Conservation (phyloP, 2,329 filamentous ascomycete genomes). For the Colletotrichum sp. region DNA sequence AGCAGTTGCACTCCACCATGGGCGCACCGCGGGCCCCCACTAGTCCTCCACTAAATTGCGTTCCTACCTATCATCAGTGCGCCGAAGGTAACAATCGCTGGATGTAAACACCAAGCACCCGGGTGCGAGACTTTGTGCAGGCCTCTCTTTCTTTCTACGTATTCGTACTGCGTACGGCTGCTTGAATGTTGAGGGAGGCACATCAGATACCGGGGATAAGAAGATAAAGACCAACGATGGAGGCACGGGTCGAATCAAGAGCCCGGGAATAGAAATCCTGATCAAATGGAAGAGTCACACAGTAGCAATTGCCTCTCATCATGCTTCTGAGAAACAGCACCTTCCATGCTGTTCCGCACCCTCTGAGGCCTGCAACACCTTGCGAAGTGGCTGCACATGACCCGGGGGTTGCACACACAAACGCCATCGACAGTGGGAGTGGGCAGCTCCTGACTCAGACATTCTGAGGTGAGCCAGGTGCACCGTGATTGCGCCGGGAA, state of each 20-base stretch:
- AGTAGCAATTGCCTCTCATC: background rate
- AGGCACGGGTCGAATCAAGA: background rate
- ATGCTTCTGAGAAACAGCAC: background rate
- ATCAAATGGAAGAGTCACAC: background rate
- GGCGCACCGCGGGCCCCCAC: background rate
- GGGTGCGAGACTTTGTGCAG: background rate
- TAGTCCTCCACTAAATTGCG: constrained; percentile 9
- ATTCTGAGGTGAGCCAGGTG: background rate
- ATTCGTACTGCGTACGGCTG: background rate
- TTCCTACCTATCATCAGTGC: constrained; percentile 3
- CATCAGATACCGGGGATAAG: background rate
- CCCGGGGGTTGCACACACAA: background rate
- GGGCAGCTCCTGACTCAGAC: constrained; percentile 13
- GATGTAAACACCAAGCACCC: constrained; percentile 1
- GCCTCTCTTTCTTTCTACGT: background rate
- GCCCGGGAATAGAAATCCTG: background rate
- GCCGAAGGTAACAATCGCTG: background rate
- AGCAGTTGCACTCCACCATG: background rate
- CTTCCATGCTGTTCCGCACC: constrained; percentile 5
- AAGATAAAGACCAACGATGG: background rate
- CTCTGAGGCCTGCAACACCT: background rate
- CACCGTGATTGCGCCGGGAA: background rate
- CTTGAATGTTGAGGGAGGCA: background rate
- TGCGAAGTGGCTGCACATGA: constrained; percentile 4
- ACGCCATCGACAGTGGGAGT: background rate